Evolutionary conservation across 768 basidiomycete species (phyloP), one percentile per base, ranked within the genome.

Genomic region (Kwoniella sp.): DNA sequence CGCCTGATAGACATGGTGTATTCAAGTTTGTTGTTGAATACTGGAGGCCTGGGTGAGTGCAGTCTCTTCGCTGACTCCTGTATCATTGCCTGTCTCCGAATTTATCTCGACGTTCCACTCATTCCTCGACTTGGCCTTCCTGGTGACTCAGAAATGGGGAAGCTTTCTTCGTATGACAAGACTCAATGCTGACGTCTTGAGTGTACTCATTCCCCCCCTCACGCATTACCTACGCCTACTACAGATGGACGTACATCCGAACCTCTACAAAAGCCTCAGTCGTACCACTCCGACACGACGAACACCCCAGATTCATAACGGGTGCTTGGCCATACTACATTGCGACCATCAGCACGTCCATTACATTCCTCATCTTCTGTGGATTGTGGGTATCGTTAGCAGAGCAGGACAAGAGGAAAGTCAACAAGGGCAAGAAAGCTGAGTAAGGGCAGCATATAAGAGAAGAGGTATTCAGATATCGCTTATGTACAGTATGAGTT

Each of bases 281-380:
- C 47, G 91, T 95, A 1, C 96, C 96, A 0, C 91, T 91, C 24
- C 84, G 91, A 50, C 96, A 98, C 81, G 92, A 99, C 80, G 90
- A 89, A 51, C 96, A 97, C 79, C 91, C 92, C 3, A 87, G 96
- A 26, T 99, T 96, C 86, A 85, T 99, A 71, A 88, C 87, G 50
- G 92, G 92, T 2, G 96, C 96, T 7, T 92, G 90, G 90, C 95
- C 96, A 0, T 99, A 95, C 78, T 99, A 99, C 69, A 83, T 84
- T 0, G 91, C 93, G 36, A 91, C 94, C 7, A 86, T 94, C 74
- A 92, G 90, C 82, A 94, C 92, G 0, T 89, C 89, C 69, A 79
- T 87, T 1, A 91, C 86, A 0, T 96, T 96, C 81, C 82, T 95
- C 72, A 67, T 93, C 19, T 99, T 99, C 81, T 88, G 88, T 12